Evolutionary conservation across 2,329 filamentous ascomycete species (phyloP).

Genomic region (Apiospora saccharicola): DNA sequence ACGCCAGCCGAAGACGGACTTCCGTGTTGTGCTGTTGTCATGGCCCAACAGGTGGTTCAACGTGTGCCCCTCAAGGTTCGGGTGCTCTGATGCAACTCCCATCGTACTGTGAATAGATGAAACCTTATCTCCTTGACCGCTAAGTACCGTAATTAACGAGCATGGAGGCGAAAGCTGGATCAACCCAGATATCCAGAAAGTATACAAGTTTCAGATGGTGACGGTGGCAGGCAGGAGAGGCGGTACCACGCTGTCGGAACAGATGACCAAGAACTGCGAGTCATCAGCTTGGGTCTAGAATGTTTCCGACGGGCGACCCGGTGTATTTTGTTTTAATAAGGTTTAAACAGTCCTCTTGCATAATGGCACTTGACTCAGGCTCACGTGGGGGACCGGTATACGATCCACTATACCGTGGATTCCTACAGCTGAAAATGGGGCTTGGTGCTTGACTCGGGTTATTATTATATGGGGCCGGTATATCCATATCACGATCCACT

Average conservation of each 20-base stretch:
- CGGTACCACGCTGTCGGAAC: background rate
- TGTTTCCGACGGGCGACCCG: background rate
- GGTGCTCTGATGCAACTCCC: background rate
- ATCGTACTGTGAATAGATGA: background rate
- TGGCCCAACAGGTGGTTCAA: no score
- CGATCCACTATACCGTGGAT: background rate
- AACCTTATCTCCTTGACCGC: background rate
- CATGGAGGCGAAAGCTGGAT: no score
- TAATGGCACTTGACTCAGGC: background rate
- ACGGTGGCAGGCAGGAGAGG: no score
- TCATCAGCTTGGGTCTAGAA: background rate
- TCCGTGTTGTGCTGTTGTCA: no score
- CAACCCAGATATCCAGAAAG: no score
- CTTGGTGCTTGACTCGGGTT: background rate
- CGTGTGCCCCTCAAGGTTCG: background rate
- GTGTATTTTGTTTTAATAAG: background rate
- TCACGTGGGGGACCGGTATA: background rate
- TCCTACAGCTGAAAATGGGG: background rate
- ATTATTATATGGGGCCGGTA: background rate
- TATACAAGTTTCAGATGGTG: no score
- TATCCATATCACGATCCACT: background rate
- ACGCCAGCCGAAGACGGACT: background rate
- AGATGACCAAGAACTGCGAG: background rate
- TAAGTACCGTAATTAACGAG: no score
- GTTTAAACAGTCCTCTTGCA: background rate